Evolutionary conservation across 192 early-diverging fungal species (phyloP), one percentile per base, ranked within the genome.

Genomic region (Backusella australiensis): DNA sequence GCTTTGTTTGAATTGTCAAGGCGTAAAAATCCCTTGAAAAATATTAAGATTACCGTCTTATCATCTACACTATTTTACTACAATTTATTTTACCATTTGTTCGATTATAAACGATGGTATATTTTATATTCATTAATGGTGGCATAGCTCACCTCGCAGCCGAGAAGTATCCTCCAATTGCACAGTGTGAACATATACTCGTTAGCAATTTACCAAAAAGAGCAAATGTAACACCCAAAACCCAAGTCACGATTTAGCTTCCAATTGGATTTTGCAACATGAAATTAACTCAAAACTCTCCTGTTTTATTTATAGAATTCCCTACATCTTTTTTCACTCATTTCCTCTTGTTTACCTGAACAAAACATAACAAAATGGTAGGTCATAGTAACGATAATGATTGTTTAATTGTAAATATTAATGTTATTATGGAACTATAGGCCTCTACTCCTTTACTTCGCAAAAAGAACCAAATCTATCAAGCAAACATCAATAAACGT

Each of bases 401-500:
- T 3, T 9, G 8, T 23, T 21, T 11, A 56, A 56, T 23, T 2
- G 23, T 26, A 26, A 14, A 1, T 29, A 11, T 11, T 63, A 29
- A 63, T 12, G 2, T 1, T 8, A 23, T 63, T 14, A 29, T 12
- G 2, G 17, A n/a, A 74, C 41, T 14, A 14, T 26, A 82, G 81
- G 73, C 81, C 32, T 53, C 81, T 41, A 75, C 73, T 21, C 76
- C 76, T 35, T 69, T 67, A 32, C 81, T 82, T 63, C 81, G 81
- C 38, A 74, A 82, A 59, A 82, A 82, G 73, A 82, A 82, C 7
- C 74, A 68, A 36, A 59, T 73, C 26, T 82, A 82, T 63, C 81
- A 82, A 49, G 70, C 78, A 46, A 82, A 82, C 11, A 74, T 82
- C 53, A 56, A 72, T 74, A 77, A 82, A 56, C 77, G 81, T 75